These are phyloP conservation scores for Iberis pinnata DNA, from an alignment of 345 rosid genomes.

Conservation along the genomic window DNA sequence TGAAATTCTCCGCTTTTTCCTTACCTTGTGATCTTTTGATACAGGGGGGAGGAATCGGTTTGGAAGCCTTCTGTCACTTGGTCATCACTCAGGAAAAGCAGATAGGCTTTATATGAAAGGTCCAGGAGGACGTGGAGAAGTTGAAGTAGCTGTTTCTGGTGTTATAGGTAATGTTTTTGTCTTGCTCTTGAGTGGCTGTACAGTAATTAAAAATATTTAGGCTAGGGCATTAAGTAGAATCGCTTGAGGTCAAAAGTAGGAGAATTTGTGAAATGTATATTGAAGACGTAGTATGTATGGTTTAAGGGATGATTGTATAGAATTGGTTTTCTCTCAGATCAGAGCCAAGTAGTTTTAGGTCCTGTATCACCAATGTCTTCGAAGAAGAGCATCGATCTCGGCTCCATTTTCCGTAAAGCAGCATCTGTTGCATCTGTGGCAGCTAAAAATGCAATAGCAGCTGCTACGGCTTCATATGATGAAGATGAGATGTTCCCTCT, in stretches of 20 bases:
- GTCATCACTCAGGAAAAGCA: constrained; percentile 66
- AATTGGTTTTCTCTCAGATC: constrained; percentile 55
- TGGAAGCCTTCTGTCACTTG: constrained; percentile 72
- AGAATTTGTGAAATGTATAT: background rate
- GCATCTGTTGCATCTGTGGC: constrained; percentile 91
- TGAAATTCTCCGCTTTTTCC: background rate
- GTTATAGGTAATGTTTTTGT: constrained; percentile 48
- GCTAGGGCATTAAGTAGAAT: background rate
- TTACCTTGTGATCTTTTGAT: background rate
- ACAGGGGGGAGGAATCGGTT: constrained; percentile 79
- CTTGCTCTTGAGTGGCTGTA: constrained; percentile 11
- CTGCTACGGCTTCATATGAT: constrained; percentile 56
- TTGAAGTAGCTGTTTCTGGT: constrained; percentile 96
- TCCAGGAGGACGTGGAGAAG: constrained; percentile 99
- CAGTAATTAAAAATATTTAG: no score
- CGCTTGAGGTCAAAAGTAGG: background rate
- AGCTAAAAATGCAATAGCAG: constrained; percentile 92
- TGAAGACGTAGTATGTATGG: constrained; percentile 7
- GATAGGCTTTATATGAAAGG: constrained; percentile 92
- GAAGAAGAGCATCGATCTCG: constrained; percentile 69
- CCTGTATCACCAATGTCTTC: constrained; percentile 75
- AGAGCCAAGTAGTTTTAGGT: constrained; percentile 75
- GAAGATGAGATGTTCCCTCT: constrained; percentile 90
- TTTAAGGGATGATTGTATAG: constrained; percentile 28
- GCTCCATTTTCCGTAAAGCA: constrained; percentile 77